Percentiles rank a stretch among this genome's conserved stretches.
Evolutionary conservation across 2,329 filamentous ascomycete species (phyloP).

Genomic region (Xylariaceae sp.): DNA sequence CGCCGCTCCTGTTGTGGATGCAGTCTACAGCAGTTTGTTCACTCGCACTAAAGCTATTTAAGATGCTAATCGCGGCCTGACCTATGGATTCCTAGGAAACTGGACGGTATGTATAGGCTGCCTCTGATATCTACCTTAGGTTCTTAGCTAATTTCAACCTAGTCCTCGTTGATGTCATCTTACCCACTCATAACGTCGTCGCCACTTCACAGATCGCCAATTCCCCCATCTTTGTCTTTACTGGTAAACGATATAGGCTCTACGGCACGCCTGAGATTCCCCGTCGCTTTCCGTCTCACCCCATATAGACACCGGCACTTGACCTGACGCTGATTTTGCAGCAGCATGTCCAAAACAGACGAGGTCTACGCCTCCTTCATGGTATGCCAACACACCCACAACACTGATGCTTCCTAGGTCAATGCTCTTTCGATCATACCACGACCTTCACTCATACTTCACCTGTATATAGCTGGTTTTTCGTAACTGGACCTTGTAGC

Average conservation of each 20-base stretch:
- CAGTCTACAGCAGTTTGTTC: slow-evolving; percentile 97
- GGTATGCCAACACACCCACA: slow-evolving; percentile 19
- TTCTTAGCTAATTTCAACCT: neutral
- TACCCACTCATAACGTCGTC: slow-evolving; percentile 6
- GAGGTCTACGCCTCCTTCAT: slow-evolving; percentile 10
- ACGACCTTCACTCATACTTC: too few relatives aligned
- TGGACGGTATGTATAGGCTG: slow-evolving; percentile 19
- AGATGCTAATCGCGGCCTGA: slow-evolving; percentile 54
- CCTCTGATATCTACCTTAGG: neutral
- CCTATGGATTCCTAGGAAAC: slow-evolving; percentile 46
- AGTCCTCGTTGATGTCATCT: slow-evolving; percentile 10
- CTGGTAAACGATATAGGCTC: slow-evolving; percentile 22
- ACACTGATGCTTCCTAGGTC: slow-evolving; percentile 18
- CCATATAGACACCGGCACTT: slow-evolving; percentile 19
- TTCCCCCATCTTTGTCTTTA: slow-evolving; percentile 4
- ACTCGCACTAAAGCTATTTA: slow-evolving; percentile 79
- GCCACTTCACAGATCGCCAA: slow-evolving; percentile 11
- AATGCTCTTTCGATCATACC: slow-evolving; percentile 1
- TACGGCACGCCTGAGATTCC: slow-evolving; percentile 17
- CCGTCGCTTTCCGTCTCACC: slow-evolving; percentile 19
- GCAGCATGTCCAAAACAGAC: slow-evolving; percentile 15
- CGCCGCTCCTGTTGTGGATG: slow-evolving; percentile 93
- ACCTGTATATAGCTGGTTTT: slow-evolving; percentile 15
- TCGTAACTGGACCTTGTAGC: too few relatives aligned
- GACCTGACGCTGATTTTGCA: slow-evolving; percentile 30